Conservation (phyloP, 129 eudicot genomes). For the Ambrosia artemisiifolia region DNA sequence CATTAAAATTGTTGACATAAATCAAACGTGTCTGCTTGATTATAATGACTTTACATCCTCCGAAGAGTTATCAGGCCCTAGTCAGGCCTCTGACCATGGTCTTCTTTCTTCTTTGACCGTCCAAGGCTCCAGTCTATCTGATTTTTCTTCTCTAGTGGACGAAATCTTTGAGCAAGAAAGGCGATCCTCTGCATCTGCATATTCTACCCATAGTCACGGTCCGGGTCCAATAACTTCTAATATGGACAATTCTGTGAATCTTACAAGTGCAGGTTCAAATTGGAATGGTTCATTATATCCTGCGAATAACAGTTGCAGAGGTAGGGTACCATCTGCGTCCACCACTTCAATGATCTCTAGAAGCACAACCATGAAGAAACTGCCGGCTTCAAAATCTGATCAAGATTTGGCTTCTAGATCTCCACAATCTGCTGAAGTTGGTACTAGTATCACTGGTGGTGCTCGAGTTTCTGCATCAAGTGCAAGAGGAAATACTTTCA, state of each 20-base stretch:
- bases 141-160: slow-evolving; percentile 80
- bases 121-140: slow-evolving; percentile 59
- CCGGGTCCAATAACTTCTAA: slow-evolving; percentile 38
- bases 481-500: slow-evolving; percentile 33
- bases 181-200: slow-evolving; percentile 43
- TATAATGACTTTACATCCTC: slow-evolving; percentile 33
- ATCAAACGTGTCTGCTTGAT: slow-evolving; percentile 63
- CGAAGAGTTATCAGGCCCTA: slow-evolving; percentile 33
- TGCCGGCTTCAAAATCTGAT: slow-evolving; percentile 75
- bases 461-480: slow-evolving; percentile 39
- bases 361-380: slow-evolving; percentile 36
- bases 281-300: slow-evolving; percentile 40
- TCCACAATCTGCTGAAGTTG: slow-evolving; percentile 58
- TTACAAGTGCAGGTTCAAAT: slow-evolving; percentile 23
- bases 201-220: slow-evolving; percentile 44
- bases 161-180: slow-evolving; percentile 93
- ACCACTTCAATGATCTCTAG: slow-evolving; percentile 47
- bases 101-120: slow-evolving; percentile 39
- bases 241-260: slow-evolving; percentile 25
- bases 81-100: slow-evolving; percentile 50
- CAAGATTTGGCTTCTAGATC: slow-evolving; percentile 75
- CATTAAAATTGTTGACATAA: slow-evolving; percentile 52
- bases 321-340: slow-evolving; percentile 52
- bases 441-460: slow-evolving; percentile 34
- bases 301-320: slow-evolving; percentile 37